Conservation (phyloP, 1,284 basidiomycete genomes). For the Crocinoboletus sp. region DNA sequence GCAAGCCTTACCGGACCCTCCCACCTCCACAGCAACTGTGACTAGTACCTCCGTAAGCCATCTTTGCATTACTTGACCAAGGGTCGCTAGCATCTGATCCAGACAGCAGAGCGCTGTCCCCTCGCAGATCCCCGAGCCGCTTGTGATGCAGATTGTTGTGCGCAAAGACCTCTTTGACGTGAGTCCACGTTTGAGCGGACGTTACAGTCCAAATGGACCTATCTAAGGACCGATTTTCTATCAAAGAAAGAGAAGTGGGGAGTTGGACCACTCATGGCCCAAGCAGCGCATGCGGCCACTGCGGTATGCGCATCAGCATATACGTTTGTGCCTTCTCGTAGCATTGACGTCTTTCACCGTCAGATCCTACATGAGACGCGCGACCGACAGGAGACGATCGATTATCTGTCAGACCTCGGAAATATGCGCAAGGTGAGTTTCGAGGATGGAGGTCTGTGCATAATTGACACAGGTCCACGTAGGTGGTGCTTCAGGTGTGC, state of each 20-base stretch:
- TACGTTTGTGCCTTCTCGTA: neutral
- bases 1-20: neutral
- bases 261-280: constrained; percentile 52
- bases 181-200: constrained; percentile 11
- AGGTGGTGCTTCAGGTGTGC: constrained; percentile 41
- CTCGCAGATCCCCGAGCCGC: constrained; percentile 17
- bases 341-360: neutral
- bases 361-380: constrained; percentile 40
- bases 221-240: constrained; percentile 2
- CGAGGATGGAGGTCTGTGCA: neutral
- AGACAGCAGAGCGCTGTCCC: neutral
- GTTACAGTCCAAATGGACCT: neutral
- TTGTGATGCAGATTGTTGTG: constrained; percentile 45
- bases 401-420: constrained; percentile 38
- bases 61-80: neutral
- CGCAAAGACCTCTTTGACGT: constrained; percentile 42
- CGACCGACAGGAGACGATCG: constrained; percentile 36
- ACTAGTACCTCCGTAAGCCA: constrained; percentile 5
- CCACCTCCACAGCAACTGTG: neutral
- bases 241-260: constrained; percentile 44
- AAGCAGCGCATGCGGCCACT: constrained; percentile 49
- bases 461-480: constrained; percentile 4
- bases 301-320: constrained; percentile 33
- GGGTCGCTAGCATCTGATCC: neutral
- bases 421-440: constrained; percentile 39